A percentile compares a stretch with the other conserved stretches of the same genome.
These are phyloP conservation scores for Arxiozyma heterogenica DNA, from an alignment of 1,139 yeast species.

Conservation along the genomic window DNA sequence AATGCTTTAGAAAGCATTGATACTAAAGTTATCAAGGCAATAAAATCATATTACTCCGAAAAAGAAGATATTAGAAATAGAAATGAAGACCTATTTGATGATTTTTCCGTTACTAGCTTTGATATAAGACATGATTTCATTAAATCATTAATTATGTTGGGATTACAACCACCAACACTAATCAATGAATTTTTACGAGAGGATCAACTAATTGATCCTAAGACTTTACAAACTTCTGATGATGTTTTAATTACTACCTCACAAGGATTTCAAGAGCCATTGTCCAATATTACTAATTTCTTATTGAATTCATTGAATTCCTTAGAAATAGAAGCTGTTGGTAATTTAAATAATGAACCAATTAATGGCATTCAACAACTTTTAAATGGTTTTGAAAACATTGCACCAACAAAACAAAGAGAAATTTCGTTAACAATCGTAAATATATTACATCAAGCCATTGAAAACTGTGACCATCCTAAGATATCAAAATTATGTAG, in stretches of 20 bases:
- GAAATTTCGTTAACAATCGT: slow-evolving; percentile 35
- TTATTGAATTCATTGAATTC: slow-evolving; percentile 39
- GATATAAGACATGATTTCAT: slow-evolving; percentile 52
- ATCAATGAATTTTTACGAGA: slow-evolving; percentile 41
- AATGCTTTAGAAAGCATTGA: slow-evolving; percentile 27
- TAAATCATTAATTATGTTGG: slow-evolving; percentile 42
- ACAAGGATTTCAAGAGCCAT: slow-evolving; percentile 26
- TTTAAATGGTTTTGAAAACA: slow-evolving; percentile 31
- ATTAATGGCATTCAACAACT: slow-evolving; percentile 36
- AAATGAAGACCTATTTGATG: slow-evolving; percentile 33
- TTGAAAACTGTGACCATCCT: slow-evolving; percentile 27
- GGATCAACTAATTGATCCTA: slow-evolving; percentile 34
- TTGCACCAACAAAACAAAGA: slow-evolving; percentile 36
- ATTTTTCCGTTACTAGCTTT: slow-evolving; percentile 39
- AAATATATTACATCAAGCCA: slow-evolving; percentile 35
- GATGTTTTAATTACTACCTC: slow-evolving; percentile 20
- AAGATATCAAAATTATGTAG: slow-evolving; percentile 23
- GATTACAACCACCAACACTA: slow-evolving; percentile 35
- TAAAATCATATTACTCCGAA: slow-evolving; percentile 27
- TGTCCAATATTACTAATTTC: slow-evolving; percentile 21
- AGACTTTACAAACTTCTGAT: slow-evolving; percentile 26
- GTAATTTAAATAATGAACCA: slow-evolving; percentile 12
- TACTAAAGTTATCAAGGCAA: slow-evolving; percentile 28
- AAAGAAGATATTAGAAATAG: slow-evolving; percentile 25
- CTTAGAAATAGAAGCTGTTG: slow-evolving; percentile 47